These are phyloP conservation scores for Barnettozyma populi DNA, from an alignment of 805 yeast genomes.

Conservation along the genomic window DNA sequence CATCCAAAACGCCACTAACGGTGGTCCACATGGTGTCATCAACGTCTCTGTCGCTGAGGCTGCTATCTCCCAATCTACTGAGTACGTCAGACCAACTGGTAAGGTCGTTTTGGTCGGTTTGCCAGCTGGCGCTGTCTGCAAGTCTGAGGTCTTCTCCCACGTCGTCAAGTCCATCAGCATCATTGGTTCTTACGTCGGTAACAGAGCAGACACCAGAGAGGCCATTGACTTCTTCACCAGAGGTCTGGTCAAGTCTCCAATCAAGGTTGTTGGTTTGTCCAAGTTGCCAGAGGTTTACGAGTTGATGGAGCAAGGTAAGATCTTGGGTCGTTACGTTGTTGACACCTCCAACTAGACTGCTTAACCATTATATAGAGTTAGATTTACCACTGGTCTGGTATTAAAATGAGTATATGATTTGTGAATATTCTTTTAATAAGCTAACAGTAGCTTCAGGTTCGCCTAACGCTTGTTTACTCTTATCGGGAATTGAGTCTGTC, in stretches of 20 bases:
- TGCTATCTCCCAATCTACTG: slow-evolving; percentile 45
- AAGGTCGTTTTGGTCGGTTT: slow-evolving; percentile 57
- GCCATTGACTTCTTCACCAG: slow-evolving; percentile 69
- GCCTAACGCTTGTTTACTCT: too few species aligned
- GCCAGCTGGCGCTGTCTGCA: slow-evolving; percentile 55
- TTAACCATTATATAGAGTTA: background rate
- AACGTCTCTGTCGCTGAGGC: slow-evolving; percentile 41
- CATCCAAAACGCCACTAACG: slow-evolving; percentile 44
- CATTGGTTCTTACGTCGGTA: slow-evolving; percentile 80
- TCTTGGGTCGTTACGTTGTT: slow-evolving; percentile 83
- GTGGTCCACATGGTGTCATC: slow-evolving; percentile 59
- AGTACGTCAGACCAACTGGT: slow-evolving; percentile 56
- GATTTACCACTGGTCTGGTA: slow-evolving; percentile 6
- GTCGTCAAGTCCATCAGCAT: slow-evolving; percentile 51
- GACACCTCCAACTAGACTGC: slow-evolving; percentile 52
- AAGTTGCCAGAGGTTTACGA: slow-evolving; percentile 66
- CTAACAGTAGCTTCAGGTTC: too few species aligned
- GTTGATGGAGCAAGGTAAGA: slow-evolving; percentile 76
- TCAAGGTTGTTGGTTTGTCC: slow-evolving; percentile 70
- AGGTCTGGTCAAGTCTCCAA: slow-evolving; percentile 67
- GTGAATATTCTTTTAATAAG: background rate
- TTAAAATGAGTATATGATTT: background rate
- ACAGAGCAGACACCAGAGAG: slow-evolving; percentile 81
- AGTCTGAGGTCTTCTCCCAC: slow-evolving; percentile 46
- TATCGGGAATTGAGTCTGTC: too few species aligned